These are phyloP conservation scores for Pichia paraexigua DNA, from an alignment of 805 yeast species.

Conservation along the genomic window DNA sequence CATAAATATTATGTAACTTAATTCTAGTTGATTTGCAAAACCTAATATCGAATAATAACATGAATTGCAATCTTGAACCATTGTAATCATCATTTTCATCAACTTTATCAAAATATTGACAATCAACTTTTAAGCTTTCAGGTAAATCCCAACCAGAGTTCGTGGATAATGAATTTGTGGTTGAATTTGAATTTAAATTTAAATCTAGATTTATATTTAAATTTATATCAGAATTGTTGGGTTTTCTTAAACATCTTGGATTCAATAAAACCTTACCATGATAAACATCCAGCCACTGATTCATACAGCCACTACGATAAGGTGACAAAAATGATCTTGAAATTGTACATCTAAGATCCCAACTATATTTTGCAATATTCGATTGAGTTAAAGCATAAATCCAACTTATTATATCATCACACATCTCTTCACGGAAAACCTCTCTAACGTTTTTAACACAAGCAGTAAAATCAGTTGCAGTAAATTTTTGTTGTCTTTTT, in stretches of 20 bases:
- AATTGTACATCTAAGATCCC: constrained; percentile 39
- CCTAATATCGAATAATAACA: constrained; percentile 59
- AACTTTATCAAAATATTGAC: constrained; percentile 34
- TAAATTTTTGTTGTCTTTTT: constrained; percentile 47
- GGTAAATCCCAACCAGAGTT: constrained; percentile 41
- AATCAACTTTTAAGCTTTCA: constrained; percentile 33
- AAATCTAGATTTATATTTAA: not conserved
- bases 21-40: constrained; percentile 60
- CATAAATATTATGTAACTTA: constrained; percentile 54
- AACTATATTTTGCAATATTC: constrained; percentile 42
- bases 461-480: constrained; percentile 56
- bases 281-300: constrained; percentile 20
- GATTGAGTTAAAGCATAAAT: constrained; percentile 49
- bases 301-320: constrained; percentile 48
- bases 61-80: constrained; percentile 52
- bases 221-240: not conserved
- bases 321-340: constrained; percentile 51
- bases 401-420: constrained; percentile 65
- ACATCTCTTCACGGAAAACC: constrained; percentile 72
- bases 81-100: constrained; percentile 11
- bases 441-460: constrained; percentile 64
- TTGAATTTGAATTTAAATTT: not conserved
- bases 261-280: constrained; percentile 24
- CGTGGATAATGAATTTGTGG: constrained; percentile 13
- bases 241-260: constrained; percentile 11